Evolutionary conservation across 164 flowering plant genomes (phyloP).

Genomic region (Kalanchoe fedtschenkoi): DNA sequence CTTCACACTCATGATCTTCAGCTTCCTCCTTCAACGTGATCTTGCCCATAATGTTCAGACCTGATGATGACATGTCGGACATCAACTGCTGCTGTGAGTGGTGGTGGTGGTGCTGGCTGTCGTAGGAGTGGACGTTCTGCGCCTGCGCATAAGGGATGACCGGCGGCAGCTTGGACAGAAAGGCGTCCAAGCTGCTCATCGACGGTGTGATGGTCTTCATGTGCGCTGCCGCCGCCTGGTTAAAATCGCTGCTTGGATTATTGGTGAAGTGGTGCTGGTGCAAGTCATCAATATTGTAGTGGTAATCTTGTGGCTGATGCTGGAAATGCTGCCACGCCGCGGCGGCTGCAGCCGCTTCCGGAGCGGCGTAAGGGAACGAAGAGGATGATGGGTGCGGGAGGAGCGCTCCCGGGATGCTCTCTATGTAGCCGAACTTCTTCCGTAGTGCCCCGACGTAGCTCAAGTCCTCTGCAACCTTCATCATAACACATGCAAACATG

Average conservation of each 20-base stretch:
- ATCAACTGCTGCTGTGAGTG: constrained; percentile 11
- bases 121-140: not conserved
- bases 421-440: constrained; percentile 78
- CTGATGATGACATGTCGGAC: constrained; percentile 17
- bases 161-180: constrained; percentile 88
- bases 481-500: not conserved
- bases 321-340: constrained; percentile 33
- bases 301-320: not conserved
- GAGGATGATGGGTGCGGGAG: constrained; percentile 91
- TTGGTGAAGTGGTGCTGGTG: not conserved
- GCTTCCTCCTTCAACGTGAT: constrained; percentile 43
- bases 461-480: constrained; percentile 73
- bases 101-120: not conserved
- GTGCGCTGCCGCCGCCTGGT: too few species aligned
- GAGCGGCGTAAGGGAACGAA: constrained; percentile 32
- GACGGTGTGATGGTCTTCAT: constrained; percentile 74
- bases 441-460: constrained; percentile 64
- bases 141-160: constrained; percentile 49
- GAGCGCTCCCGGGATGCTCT: constrained; percentile 91
- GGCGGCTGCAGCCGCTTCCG: constrained; percentile 16
- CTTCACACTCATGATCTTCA: constrained; percentile 12
- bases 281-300: not conserved
- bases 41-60: constrained; percentile 22
- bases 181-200: constrained; percentile 94
- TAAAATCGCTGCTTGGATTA: constrained; percentile 15